Conservation (phyloP, 352 stramenopile species). For the Globisporangium iwayamae region DNA sequence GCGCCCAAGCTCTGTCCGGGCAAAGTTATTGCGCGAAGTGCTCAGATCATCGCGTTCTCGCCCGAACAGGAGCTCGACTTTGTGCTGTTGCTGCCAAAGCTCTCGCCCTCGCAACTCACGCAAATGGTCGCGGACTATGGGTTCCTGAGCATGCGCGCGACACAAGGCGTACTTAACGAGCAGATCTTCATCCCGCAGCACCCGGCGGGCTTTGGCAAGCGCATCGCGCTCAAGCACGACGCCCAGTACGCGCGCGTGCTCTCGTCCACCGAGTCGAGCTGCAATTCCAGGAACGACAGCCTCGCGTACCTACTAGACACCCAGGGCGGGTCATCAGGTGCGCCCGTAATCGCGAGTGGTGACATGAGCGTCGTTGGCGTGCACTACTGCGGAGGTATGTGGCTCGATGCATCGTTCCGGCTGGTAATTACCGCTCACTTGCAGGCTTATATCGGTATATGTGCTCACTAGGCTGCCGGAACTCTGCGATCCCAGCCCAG, state of each 20-base stretch:
- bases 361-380: conserved; percentile 44
- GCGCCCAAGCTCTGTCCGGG: conserved; percentile 27
- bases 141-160: conserved; percentile 34
- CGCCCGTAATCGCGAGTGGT: conserved; percentile 34
- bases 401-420: background rate
- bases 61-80: conserved; percentile 31
- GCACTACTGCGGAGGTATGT: conserved; percentile 45
- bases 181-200: conserved; percentile 60
- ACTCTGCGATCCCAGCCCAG: conserved; percentile 32
- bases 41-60: conserved; percentile 32
- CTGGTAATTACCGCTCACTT: too few species aligned
- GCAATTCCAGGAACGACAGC: conserved; percentile 28
- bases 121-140: conserved; percentile 32
- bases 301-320: conserved; percentile 46
- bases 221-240: conserved; percentile 39
- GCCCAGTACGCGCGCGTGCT: conserved; percentile 24
- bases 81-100: conserved; percentile 26
- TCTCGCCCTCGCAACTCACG: conserved; percentile 13
- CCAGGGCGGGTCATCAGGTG: conserved; percentile 43
- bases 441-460: background rate
- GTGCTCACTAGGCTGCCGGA: conserved; percentile 24
- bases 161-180: conserved; percentile 19
- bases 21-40: conserved; percentile 24
- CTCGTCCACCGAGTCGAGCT: conserved; percentile 25
- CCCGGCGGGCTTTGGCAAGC: conserved; percentile 40